Conservation (phyloP, 306 rosid species). For the Pterocarpus santalinus region DNA sequence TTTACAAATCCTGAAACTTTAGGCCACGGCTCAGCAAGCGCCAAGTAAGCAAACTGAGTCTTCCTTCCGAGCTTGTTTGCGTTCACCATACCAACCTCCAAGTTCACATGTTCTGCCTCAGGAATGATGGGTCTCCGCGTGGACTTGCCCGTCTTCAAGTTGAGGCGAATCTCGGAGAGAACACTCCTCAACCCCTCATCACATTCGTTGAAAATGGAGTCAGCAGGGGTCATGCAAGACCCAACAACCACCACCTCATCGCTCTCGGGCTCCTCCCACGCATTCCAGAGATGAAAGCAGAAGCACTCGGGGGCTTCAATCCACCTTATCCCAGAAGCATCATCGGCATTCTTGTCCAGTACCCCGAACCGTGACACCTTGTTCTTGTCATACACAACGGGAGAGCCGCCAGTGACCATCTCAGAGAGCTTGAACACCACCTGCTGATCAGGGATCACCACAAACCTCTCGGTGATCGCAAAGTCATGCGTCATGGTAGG, state of each 20-base stretch:
- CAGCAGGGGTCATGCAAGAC: conserved; percentile 92
- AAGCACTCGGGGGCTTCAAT: conserved; percentile 89
- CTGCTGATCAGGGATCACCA: no score
- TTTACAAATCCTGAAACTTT: conserved; percentile 94
- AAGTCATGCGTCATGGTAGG: conserved; percentile 95
- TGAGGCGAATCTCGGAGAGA: conserved; percentile 80
- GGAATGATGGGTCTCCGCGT: conserved; percentile 64
- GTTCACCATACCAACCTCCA: conserved; percentile 97
- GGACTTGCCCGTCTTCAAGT: conserved; percentile 73
- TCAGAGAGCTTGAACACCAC: conserved; percentile 60
- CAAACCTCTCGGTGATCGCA: no score
- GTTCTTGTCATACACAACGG: conserved; percentile 79
- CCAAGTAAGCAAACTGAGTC: conserved; percentile 76
- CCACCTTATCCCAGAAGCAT: conserved; percentile 64
- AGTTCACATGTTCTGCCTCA: conserved; percentile 68
- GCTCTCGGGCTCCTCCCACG: conserved; percentile 82
- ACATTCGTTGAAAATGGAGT: conserved; percentile 92
- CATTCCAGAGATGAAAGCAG: conserved; percentile 95
- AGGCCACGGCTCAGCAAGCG: conserved; percentile 96
- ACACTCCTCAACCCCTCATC: conserved; percentile 75
- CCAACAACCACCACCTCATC: conserved; percentile 87
- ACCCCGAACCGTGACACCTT: conserved; percentile 78
- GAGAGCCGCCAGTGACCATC: conserved; percentile 89
- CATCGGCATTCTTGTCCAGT: conserved; percentile 69
- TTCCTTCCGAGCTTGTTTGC: conserved; percentile 76